Conservation (phyloP, 2,329 filamentous ascomycete genomes). For the Monilinia fructicola region DNA sequence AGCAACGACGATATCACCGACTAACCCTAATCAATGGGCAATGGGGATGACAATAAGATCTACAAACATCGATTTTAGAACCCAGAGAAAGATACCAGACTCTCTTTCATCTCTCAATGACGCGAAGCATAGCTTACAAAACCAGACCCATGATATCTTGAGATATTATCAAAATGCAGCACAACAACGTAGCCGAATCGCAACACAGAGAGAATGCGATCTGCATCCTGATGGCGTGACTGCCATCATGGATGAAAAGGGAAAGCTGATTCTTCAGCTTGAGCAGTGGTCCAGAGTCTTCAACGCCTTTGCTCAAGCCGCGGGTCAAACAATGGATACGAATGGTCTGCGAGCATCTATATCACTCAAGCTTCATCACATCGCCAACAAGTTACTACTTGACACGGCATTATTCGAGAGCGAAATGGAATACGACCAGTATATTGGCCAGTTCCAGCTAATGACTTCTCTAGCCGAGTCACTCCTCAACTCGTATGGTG, state of each 20-base stretch:
- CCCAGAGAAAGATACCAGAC: neutral
- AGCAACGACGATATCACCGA: conserved; percentile 6
- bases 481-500: conserved; percentile 9
- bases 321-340: conserved; percentile 5
- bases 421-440: conserved; percentile 22
- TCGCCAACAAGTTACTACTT: conserved; percentile 12
- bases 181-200: neutral
- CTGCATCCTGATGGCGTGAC: neutral
- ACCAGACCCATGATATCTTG: conserved; percentile 9
- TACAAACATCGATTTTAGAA: conserved; percentile 1
- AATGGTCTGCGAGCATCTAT: conserved; percentile 14
- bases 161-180: neutral
- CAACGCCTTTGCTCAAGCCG: neutral
- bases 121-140: conserved; percentile 13
- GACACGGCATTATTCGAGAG: conserved; percentile 9
- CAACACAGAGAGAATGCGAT: neutral
- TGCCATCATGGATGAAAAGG: neutral
- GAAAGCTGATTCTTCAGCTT: neutral
- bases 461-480: conserved; percentile 21
- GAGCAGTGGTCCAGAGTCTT: conserved; percentile 16
- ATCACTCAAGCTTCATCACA: conserved; percentile 8
- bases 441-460: conserved; percentile 15
- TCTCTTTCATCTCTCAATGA: conserved; percentile 11
- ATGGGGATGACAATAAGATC: neutral
- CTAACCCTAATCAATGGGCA: neutral